Evolutionary conservation across 192 early-diverging fungal genomes (phyloP).

Genomic region (Piromyces finnis): DNA sequence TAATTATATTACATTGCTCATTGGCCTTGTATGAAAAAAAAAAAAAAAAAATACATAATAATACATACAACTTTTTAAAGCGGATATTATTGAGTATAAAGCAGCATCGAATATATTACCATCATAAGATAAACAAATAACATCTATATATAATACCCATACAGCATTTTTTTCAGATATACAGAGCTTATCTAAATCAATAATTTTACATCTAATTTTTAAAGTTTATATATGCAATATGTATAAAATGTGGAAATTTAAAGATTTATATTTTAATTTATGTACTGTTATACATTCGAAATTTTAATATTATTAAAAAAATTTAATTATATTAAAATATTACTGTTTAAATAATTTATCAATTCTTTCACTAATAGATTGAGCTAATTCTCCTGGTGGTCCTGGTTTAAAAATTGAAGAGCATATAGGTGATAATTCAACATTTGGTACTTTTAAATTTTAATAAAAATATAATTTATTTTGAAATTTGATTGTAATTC

Average conservation of each 20-base stretch:
- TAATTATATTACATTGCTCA: too few species aligned
- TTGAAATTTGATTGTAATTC: not conserved
- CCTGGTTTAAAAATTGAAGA: conserved; percentile 68
- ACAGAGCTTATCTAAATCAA: conserved; percentile 50
- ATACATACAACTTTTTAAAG: conserved; percentile 44
- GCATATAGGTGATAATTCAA: conserved; percentile 82
- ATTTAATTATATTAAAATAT: too few species aligned
- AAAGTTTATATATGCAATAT: too few species aligned
- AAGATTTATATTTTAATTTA: too few species aligned
- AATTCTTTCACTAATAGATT: conserved; percentile 61
- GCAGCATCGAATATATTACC: conserved; percentile 81
- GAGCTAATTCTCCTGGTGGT: conserved; percentile 64
- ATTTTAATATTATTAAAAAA: too few species aligned
- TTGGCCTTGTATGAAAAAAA: too few species aligned
- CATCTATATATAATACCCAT: conserved; percentile 77
- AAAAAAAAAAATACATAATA: too few species aligned
- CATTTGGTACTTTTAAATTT: conserved; percentile 48
- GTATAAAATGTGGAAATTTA: too few species aligned
- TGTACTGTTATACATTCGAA: too few species aligned
- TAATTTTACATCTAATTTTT: conserved; percentile 11
- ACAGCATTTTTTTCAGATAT: conserved; percentile 63
- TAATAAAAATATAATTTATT: too few species aligned
- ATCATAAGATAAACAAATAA: conserved; percentile 78
- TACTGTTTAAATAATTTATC: conserved; percentile 40
- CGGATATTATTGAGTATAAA: conserved; percentile 56